These are phyloP conservation scores for Cordyceps farinosa DNA, from an alignment of 2,329 filamentous ascomycete genomes.

Conservation along the genomic window DNA sequence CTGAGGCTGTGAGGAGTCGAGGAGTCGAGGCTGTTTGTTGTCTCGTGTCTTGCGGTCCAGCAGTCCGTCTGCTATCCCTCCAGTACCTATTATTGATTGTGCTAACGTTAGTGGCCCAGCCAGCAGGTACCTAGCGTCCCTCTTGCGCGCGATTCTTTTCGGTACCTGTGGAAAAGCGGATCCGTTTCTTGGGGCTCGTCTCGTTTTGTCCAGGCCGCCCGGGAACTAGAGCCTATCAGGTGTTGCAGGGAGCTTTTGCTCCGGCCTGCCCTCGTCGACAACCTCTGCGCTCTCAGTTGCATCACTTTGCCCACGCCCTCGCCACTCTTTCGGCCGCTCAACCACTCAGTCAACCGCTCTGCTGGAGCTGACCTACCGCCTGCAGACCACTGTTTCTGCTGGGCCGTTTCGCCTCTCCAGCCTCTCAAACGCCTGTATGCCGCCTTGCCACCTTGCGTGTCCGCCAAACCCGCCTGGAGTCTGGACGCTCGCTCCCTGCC, in stretches of 20 bases:
- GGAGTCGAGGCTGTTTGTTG: too few relatives aligned
- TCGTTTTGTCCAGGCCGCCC: not conserved
- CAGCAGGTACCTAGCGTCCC: too few relatives aligned
- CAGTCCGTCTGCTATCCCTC: too few relatives aligned
- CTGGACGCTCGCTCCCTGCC: not conserved
- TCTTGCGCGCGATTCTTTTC: not conserved
- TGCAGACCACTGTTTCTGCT: slow-evolving; percentile 3
- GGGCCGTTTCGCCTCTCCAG: not conserved
- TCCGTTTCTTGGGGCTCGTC: slow-evolving; percentile 5
- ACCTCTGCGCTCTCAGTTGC: not conserved
- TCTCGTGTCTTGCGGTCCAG: too few relatives aligned
- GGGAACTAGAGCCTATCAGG: slow-evolving; percentile 11
- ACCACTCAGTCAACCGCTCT: not conserved
- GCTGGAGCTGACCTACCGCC: not conserved
- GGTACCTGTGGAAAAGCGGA: slow-evolving; percentile 7
- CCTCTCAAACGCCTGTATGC: not conserved
- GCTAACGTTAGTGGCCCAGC: too few relatives aligned
- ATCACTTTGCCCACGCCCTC: not conserved
- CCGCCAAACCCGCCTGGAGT: not conserved
- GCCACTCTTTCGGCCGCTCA: not conserved
- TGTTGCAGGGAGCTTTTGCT: slow-evolving; percentile 16
- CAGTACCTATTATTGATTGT: too few relatives aligned
- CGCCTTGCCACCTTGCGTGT: not conserved
- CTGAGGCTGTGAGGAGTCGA: too few relatives aligned
- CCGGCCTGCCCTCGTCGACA: slow-evolving; percentile 4